Evolutionary conservation across 1,284 basidiomycete species (phyloP).

Genomic region (Stereum hirsutum): DNA sequence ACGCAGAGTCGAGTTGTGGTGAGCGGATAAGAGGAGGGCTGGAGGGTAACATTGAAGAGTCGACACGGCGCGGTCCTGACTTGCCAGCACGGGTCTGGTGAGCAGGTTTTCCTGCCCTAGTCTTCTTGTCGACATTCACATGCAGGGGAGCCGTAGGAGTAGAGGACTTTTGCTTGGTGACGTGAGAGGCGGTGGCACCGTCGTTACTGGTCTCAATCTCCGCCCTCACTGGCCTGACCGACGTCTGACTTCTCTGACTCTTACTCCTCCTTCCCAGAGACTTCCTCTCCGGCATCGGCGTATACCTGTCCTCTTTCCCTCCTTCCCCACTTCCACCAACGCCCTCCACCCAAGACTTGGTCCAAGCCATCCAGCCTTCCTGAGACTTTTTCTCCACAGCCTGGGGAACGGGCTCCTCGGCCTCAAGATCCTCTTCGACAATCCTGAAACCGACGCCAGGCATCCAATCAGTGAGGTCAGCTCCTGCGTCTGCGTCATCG

Average conservation of each 20-base stretch:
- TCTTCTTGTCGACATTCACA: too few species aligned
- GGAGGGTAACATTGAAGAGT: constrained; percentile 20
- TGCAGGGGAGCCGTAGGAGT: too few species aligned
- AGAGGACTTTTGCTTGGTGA: too few species aligned
- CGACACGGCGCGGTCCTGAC: constrained; percentile 10
- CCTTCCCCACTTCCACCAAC: not conserved
- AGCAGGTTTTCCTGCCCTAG: too few species aligned
- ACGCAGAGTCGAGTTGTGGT: constrained; percentile 22
- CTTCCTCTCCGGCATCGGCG: constrained; percentile 14
- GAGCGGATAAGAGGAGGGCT: constrained; percentile 24
- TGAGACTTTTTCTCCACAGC: constrained; percentile 6
- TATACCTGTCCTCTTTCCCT: constrained; percentile 19
- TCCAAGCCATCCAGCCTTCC: constrained; percentile 14
- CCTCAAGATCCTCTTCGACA: constrained; percentile 21
- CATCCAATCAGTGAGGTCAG: constrained; percentile 12
- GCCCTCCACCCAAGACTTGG: constrained; percentile 13
- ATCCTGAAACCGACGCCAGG: constrained; percentile 22
- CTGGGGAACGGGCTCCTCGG: constrained; percentile 9
- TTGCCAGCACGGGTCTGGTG: constrained; percentile 12
- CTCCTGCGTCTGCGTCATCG: constrained; percentile 6
- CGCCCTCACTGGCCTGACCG: too few species aligned
- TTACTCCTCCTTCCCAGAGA: too few species aligned
- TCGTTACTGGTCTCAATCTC: too few species aligned
- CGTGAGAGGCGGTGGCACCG: too few species aligned
- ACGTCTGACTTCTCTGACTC: too few species aligned